A percentile compares a stretch with the other conserved stretches of the same genome.
phyloP scores from a whole-genome alignment of 495 filamentous ascomycete species.

The Niebla homalea region DNA sequence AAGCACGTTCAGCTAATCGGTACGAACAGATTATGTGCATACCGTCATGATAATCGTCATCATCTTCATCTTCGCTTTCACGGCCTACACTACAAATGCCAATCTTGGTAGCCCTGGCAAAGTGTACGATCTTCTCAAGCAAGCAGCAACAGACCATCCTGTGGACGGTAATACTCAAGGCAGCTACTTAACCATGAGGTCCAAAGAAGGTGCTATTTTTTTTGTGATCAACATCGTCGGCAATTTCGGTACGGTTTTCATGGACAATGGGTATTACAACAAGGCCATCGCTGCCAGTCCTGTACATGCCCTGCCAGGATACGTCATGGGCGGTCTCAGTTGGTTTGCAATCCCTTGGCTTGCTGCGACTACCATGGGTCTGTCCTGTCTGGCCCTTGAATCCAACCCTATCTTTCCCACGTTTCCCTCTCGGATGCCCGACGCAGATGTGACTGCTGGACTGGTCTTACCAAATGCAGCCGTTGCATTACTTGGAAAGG shows the following conservation, averaged over 20 bases:
- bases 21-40: constrained; percentile 65
- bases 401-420: constrained; percentile 58
- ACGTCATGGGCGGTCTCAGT: constrained; percentile 75
- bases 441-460: constrained; percentile 68
- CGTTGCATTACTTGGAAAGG: constrained; percentile 77
- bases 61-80: constrained; percentile 83
- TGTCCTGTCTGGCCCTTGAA: constrained; percentile 78
- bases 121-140: constrained; percentile 68
- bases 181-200: constrained; percentile 83
- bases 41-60: constrained; percentile 80
- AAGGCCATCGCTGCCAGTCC: constrained; percentile 89
- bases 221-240: constrained; percentile 92
- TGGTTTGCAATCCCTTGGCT: constrained; percentile 98
- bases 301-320: constrained; percentile 81
- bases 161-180: constrained; percentile 77
- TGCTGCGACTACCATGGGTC: constrained; percentile 81
- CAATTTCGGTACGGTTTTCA: constrained; percentile 66
- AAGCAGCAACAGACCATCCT: constrained; percentile 57
- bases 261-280: constrained; percentile 80
- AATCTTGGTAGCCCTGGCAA: constrained; percentile 66
- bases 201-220: constrained; percentile 80
- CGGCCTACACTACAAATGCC: constrained; percentile 63
- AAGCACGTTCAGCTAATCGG: too few relatives aligned
- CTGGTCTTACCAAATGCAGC: constrained; percentile 82
- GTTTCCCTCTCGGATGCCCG: constrained; percentile 57